These are phyloP conservation scores for Dioscorea cayenensis DNA, from an alignment of 116 monocot genomes.

Conservation along the genomic window DNA sequence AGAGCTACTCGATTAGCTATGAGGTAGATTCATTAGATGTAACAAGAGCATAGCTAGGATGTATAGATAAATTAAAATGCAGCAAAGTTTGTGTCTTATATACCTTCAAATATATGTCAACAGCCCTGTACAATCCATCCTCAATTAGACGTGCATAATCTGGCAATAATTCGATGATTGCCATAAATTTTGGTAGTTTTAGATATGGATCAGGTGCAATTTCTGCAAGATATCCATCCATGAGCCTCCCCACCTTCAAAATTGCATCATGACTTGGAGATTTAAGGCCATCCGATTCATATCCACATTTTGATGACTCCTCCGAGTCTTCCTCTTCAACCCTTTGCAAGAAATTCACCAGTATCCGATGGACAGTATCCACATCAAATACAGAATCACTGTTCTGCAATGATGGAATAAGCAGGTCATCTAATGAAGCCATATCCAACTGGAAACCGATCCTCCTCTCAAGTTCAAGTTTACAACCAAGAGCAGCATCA, in stretches of 20 bases:
- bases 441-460: slow-evolving; percentile 74
- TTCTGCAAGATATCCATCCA: slow-evolving; percentile 91
- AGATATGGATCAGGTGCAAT: slow-evolving; percentile 84
- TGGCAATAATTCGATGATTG: slow-evolving; percentile 75
- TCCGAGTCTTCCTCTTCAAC: slow-evolving; percentile 68
- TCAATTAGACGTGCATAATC: slow-evolving; percentile 88
- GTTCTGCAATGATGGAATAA: slow-evolving; percentile 60
- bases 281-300: slow-evolving; percentile 57
- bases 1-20: too few species aligned
- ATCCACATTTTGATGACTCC: slow-evolving; percentile 50
- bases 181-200: slow-evolving; percentile 69
- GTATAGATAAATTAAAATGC: not conserved
- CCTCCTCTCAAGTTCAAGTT: slow-evolving; percentile 69
- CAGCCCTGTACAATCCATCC: slow-evolving; percentile 82
- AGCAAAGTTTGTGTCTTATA: not conserved
- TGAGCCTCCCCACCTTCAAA: slow-evolving; percentile 80
- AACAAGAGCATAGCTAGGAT: too few species aligned
- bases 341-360: slow-evolving; percentile 76
- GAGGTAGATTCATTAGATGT: too few species aligned
- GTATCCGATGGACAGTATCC: slow-evolving; percentile 59
- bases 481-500: slow-evolving; percentile 43
- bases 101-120: slow-evolving; percentile 95
- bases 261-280: slow-evolving; percentile 61
- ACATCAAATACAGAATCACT: slow-evolving; percentile 78
- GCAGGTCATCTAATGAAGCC: slow-evolving; percentile 84